Percentiles rank a stretch among this genome's conserved stretches.
phyloP scores from a whole-genome alignment of 805 yeast genomes.

The Suhomyces sp. region DNA sequence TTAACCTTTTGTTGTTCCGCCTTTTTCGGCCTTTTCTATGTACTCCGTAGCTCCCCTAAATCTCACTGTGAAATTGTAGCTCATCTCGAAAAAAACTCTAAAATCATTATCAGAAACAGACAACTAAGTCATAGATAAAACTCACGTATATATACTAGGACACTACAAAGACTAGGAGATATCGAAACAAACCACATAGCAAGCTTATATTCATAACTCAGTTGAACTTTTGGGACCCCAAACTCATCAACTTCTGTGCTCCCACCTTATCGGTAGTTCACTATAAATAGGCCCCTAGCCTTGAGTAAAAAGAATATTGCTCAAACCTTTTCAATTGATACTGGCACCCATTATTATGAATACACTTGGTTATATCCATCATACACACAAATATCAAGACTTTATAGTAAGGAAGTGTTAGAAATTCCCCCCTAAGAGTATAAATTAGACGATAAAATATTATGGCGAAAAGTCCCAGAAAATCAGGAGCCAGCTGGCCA shows the following conservation, averaged over 20 bases:
- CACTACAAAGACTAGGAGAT: background rate
- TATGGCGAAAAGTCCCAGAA: slow-evolving; percentile 36
- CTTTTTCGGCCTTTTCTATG: background rate
- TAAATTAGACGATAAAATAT: background rate
- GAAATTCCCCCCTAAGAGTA: background rate
- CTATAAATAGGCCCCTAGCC: background rate
- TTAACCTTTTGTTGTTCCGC: background rate
- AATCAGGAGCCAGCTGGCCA: slow-evolving; percentile 7
- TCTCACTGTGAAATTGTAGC: slow-evolving; percentile 1
- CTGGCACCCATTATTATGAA: slow-evolving; percentile 1
- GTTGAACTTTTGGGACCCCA: background rate
- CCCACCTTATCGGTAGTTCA: background rate
- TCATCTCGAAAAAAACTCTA: slow-evolving; percentile 2
- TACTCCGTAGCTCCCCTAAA: background rate
- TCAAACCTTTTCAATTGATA: background rate
- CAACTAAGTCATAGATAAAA: background rate
- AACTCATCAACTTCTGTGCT: background rate
- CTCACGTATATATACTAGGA: background rate
- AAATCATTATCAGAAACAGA: background rate
- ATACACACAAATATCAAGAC: slow-evolving; percentile 3
- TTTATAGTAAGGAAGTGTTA: slow-evolving; percentile 1
- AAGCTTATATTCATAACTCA: background rate
- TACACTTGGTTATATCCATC: background rate
- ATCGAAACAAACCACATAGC: background rate
- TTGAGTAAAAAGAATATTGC: background rate